Evolutionary conservation across 2,329 filamentous ascomycete species (phyloP).

Genomic region (Massarina eburnea): DNA sequence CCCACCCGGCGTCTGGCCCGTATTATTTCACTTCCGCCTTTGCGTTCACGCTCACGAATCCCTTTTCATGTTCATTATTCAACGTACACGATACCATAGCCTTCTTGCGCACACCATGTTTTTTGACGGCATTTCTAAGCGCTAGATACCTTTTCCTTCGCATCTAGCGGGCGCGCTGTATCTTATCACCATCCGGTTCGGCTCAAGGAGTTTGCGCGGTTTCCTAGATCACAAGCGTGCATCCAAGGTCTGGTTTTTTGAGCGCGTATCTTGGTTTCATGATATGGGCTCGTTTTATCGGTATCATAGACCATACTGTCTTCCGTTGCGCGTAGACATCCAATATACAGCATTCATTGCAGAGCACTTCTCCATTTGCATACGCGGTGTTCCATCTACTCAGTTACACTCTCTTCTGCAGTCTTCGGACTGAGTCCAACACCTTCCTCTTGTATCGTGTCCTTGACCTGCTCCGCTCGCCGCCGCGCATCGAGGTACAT

Average conservation of each 20-base stretch:
- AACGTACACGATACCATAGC: neutral
- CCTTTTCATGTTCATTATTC: neutral
- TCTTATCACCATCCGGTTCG: neutral
- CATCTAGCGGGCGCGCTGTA: slow-evolving; percentile 9
- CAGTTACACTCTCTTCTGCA: slow-evolving; percentile 40
- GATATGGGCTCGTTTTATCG: slow-evolving; percentile 5
- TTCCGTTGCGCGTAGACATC: neutral
- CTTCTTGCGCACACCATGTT: neutral
- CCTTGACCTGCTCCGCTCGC: slow-evolving; percentile 54
- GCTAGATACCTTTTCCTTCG: slow-evolving; percentile 11
- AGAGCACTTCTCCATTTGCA: neutral
- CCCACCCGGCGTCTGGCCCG: too few species aligned
- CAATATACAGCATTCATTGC: slow-evolving; percentile 3
- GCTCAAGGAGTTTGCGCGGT: neutral
- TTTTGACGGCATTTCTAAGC: slow-evolving; percentile 2
- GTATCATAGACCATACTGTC: slow-evolving; percentile 12
- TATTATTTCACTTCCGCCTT: too few species aligned
- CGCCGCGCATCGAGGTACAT: slow-evolving; percentile 64
- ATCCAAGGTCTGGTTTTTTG: neutral
- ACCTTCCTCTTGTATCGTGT: slow-evolving; percentile 31
- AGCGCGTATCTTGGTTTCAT: slow-evolving; percentile 4
- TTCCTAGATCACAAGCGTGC: neutral
- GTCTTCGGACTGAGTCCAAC: slow-evolving; percentile 30
- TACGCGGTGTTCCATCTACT: slow-evolving; percentile 17
- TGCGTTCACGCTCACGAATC: too few species aligned